Evolutionary conservation across 768 basidiomycete species (phyloP).

Genomic region (Mycena galopus): DNA sequence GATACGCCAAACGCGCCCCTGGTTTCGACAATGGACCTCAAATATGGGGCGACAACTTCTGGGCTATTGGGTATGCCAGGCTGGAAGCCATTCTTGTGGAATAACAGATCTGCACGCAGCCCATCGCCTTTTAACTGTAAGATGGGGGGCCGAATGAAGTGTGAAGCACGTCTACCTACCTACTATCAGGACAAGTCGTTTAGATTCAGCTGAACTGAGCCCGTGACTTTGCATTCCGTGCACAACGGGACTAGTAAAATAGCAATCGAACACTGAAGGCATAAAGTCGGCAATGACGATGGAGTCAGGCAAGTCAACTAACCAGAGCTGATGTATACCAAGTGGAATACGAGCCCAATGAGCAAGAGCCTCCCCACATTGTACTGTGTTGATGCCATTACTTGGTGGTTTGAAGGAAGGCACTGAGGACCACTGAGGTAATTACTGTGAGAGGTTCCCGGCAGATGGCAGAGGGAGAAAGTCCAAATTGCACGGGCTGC

Average conservation of each 20-base stretch:
- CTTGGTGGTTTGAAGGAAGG: too few species aligned
- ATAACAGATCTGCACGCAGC: slow-evolving; percentile 84
- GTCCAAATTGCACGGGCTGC: not conserved
- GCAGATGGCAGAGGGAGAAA: not conserved
- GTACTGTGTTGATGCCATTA: slow-evolving; percentile 43
- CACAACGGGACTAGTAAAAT: slow-evolving; percentile 88
- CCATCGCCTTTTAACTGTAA: slow-evolving; percentile 73
- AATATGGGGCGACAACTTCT: slow-evolving; percentile 77
- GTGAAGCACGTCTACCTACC: slow-evolving; percentile 56
- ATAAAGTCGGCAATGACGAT: not conserved
- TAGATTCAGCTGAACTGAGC: slow-evolving; percentile 63
- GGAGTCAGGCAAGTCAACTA: slow-evolving; percentile 28
- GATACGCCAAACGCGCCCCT: slow-evolving; percentile 87
- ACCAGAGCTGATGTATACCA: slow-evolving; percentile 75
- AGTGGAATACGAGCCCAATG: slow-evolving; percentile 81
- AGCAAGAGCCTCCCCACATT: slow-evolving; percentile 63
- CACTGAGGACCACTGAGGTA: too few species aligned
- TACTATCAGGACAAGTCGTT: slow-evolving; percentile 84
- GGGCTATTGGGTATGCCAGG: slow-evolving; percentile 61
- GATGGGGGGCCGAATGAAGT: not conserved
- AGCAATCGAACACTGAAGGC: slow-evolving; percentile 77
- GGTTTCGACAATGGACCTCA: slow-evolving; percentile 74
- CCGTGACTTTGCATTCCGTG: slow-evolving; percentile 78
- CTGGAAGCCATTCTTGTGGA: slow-evolving; percentile 72
- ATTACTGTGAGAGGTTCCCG: not conserved